Evolutionary conservation across 2,329 filamentous ascomycete genomes (phyloP), one percentile per base, ranked within the genome.

Genomic region (Bipolaris gigantea): DNA sequence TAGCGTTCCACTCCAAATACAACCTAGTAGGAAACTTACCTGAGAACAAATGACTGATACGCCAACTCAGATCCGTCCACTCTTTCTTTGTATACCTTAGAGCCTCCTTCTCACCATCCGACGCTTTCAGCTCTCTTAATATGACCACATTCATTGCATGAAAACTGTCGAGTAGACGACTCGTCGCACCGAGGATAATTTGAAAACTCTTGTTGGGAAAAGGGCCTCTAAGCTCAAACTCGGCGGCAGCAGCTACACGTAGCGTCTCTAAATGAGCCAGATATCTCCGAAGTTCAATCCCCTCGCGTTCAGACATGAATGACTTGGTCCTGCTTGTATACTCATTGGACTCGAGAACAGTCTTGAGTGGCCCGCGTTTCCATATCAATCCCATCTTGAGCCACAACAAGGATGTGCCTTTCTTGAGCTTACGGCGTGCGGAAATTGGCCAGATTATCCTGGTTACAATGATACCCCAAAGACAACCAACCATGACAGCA

Each of bases 131-230:
- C 55, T 93, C 89, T 67, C 92, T 93, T 68, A 89, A 83, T 34
- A 96, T 92, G 58, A 97, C 87, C 10, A 97, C 85, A 59, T 93
- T 95, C 90, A 99, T 96, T 47, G 92, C 91, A 69, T 97, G 92
- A 73, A 99, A 97, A 34, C 90, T 88, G 74, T 97, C 92, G 4
- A 97, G 85, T 75, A 97, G 90, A 48, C 89, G 86, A 58, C 88
- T 87, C 1, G 92, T 96, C 9, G 88, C 88, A 19, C 85, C 83
- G 70, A 97, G 83, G 53, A 97, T 89, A 33, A 86, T 84, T 4
- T 83, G 84, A 70, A 89, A 92, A 15, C 85, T 82, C 39, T 83
- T 84, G 59, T 87, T 83, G 1, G 92, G 90, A 65, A 99, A 99
- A 0, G 92, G 91, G 0, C 93, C 90, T 36, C 87, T 85, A 6